These are phyloP conservation scores for Trametes cubensis DNA, from an alignment of 768 basidiomycete species.

Conservation along the genomic window DNA sequence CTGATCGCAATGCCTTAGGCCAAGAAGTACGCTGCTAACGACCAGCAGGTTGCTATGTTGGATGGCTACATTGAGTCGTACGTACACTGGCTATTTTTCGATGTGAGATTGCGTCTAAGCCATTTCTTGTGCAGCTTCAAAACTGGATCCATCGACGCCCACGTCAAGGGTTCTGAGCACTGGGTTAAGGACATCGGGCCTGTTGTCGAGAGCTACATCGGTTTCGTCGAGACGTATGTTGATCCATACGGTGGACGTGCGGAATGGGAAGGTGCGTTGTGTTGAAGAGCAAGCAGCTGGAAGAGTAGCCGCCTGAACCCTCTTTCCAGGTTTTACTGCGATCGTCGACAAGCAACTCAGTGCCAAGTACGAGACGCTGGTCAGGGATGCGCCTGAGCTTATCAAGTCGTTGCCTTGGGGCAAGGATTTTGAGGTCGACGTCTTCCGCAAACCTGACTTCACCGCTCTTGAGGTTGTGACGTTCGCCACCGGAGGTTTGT, in stretches of 20 bases:
- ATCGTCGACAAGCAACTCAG: conserved; percentile 85
- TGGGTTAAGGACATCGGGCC: conserved; percentile 91
- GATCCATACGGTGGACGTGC: conserved; percentile 91
- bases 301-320: neutral
- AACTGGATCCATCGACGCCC: conserved; percentile 77
- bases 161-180: conserved; percentile 72
- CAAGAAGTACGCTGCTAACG: conserved; percentile 72
- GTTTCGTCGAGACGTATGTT: conserved; percentile 78
- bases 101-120: neutral
- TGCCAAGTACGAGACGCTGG: conserved; percentile 78
- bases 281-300: neutral
- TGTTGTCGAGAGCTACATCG: conserved; percentile 86
- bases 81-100: conserved; percentile 23
- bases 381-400: conserved; percentile 73
- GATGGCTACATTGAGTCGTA: conserved; percentile 80
- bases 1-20: conserved; percentile 47
- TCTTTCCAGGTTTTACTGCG: conserved; percentile 73
- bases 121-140: conserved; percentile 55
- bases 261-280: conserved; percentile 79
- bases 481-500: conserved; percentile 80
- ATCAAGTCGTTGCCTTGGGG: conserved; percentile 89
- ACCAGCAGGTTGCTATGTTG: conserved; percentile 73
- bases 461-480: conserved; percentile 81
- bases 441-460: conserved; percentile 87
- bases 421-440: conserved; percentile 45